A percentile compares a stretch with the other conserved stretches of the same genome.
phyloP scores from a whole-genome alignment of 192 early-diverging fungal species.

The Diversispora eburnea region DNA sequence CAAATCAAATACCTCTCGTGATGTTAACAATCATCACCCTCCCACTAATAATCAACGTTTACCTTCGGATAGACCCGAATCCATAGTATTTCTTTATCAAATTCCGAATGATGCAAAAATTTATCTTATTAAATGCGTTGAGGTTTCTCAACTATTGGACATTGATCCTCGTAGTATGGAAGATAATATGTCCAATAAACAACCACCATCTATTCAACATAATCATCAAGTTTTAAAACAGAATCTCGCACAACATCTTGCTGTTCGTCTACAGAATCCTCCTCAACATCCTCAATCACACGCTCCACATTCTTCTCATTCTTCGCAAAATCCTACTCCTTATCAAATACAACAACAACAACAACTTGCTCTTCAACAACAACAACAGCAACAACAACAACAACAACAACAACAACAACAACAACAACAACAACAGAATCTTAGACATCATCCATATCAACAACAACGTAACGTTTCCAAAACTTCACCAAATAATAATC shows the following conservation, averaged over 20 bases:
- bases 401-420: not conserved
- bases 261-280: not conserved
- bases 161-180: not conserved
- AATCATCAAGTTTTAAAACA: not conserved
- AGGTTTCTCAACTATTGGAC: not conserved
- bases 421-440: not conserved
- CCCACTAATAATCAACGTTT: not conserved
- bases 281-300: not conserved
- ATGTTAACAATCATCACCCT: not conserved
- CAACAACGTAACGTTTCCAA: not conserved
- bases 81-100: not conserved
- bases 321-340: not conserved
- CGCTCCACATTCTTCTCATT: no score
- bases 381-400: not conserved
- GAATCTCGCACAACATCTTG: not conserved
- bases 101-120: not conserved
- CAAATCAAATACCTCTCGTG: not conserved
- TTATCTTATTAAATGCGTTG: not conserved
- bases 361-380: not conserved
- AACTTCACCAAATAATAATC: not conserved
- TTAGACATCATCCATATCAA: not conserved
- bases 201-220: not conserved
- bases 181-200: not conserved
- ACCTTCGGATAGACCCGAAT: not conserved
- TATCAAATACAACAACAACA: not conserved